Evolutionary conservation across 345 rosid genomes (phyloP), one percentile per base, ranked within the genome.

Genomic region (Lepidium sativum): DNA sequence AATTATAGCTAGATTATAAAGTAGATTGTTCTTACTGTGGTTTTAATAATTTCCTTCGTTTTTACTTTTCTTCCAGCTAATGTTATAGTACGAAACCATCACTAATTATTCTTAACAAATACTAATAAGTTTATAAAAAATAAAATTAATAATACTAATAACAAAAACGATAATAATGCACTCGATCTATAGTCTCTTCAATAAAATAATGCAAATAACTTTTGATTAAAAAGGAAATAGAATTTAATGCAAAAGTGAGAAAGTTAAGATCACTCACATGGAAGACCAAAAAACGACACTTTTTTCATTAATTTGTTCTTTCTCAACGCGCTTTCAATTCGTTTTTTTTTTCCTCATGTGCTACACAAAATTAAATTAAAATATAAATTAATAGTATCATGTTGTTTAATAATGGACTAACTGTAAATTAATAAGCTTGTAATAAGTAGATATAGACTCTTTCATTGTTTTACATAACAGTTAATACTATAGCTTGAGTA

Each of bases 231-330:
- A 58, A 54, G 48, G 52, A 58, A 10, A 67, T 37, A 50, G 78
- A 75, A 73, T 64, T 68, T 49, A 80, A 74, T 70, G 81, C 69
- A 20, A 60, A 71, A 72, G 54, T 35, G 67, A 31, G 69, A 62
- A 74, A 56, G 72, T 52, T 60, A 72, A 80, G 85, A 71, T 33
- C 60, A 47, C 56, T 78, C 83, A 77, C 81, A 73, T 76, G 82
- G 69, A 55, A 47, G 39, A 56, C 60, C 57, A 65, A 72, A 51
- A 48, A 52, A 33, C 43, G 58, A 59, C 62, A 66, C 51, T 18
- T 20, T 1, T 1, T 27, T 59, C 51, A 20, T 37, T 10, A 4
- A 61, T 31, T 6, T 25, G 38, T 47, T 52, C 15, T 39, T 64
- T 64, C 20, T 59, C 55, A 10, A 66, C 77, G 77, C 72, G 77